These are phyloP conservation scores for Cryptococcus neoformans DNA, from an alignment of 1,284 basidiomycete genomes.

Conservation along the genomic window DNA sequence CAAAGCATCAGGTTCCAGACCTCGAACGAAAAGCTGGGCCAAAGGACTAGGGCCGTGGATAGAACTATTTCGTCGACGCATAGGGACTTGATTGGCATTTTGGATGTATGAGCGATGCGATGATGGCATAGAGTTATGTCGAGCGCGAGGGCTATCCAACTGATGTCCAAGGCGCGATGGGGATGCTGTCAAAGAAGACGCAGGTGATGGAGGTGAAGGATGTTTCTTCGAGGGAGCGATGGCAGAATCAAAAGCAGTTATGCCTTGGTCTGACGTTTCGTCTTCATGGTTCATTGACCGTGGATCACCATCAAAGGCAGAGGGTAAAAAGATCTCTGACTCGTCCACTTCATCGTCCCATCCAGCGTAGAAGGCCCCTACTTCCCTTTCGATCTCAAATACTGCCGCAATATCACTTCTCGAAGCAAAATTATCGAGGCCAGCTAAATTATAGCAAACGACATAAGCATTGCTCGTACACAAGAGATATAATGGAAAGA, in stretches of 20 bases:
- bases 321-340: constrained; percentile 17
- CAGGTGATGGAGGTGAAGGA: constrained; percentile 1
- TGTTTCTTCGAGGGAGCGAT: neutral
- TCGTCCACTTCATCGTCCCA: constrained; percentile 53
- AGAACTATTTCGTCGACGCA: constrained; percentile 32
- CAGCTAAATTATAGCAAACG: constrained; percentile 52
- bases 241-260: neutral
- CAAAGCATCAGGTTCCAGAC: constrained; percentile 11
- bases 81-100: constrained; percentile 2
- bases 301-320: constrained; percentile 10
- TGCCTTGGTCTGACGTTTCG: neutral
- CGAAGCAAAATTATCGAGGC: constrained; percentile 71
- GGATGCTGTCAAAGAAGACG: constrained; percentile 21
- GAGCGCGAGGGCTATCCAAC: constrained; percentile 10
- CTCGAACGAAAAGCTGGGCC: constrained; percentile 42
- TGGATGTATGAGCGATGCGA: constrained; percentile 6
- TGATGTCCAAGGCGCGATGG: constrained; percentile 16
- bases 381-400: constrained; percentile 76
- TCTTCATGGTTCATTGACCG: neutral
- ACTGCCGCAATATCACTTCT: constrained; percentile 72
- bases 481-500: constrained; percentile 7
- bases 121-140: constrained; percentile 24
- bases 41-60: constrained; percentile 46
- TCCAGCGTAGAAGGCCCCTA: constrained; percentile 46
- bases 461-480: neutral